Conservation (phyloP, 169 alveolate genomes). For the Eimeria necatrix region DNA sequence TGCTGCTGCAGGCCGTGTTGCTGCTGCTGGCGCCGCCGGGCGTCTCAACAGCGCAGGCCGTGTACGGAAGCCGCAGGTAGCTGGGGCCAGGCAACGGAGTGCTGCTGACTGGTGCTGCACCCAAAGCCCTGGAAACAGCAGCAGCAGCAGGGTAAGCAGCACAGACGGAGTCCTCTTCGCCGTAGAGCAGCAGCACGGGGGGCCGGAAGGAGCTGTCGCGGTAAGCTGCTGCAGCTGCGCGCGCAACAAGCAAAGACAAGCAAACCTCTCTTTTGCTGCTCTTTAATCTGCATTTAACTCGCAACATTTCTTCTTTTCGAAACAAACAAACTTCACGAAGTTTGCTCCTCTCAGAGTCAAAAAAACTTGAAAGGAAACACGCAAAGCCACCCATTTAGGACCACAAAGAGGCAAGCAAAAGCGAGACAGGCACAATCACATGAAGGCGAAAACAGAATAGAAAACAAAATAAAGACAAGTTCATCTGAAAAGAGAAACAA, state of each 20-base stretch:
- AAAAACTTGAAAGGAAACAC: too few species aligned
- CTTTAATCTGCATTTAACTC: too few species aligned
- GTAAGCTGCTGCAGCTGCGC: slow-evolving; percentile 22
- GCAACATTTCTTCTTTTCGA: too few species aligned
- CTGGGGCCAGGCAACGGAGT: not conserved
- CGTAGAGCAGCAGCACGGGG: slow-evolving; percentile 32
- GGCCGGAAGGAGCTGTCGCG: slow-evolving; percentile 24
- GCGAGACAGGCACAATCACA: too few species aligned
- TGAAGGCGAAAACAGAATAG: too few species aligned
- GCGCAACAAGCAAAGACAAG: not conserved
- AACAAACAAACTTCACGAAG: too few species aligned
- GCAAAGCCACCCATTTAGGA: not conserved
- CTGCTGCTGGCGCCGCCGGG: not conserved
- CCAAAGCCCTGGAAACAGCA: not conserved
- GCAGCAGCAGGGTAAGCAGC: not conserved
- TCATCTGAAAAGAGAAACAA: too few species aligned
- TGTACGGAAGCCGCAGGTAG: not conserved
- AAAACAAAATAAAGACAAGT: too few species aligned
- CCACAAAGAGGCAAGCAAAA: too few species aligned
- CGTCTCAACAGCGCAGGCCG: not conserved
- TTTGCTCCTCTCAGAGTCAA: too few species aligned
- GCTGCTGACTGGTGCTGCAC: not conserved
- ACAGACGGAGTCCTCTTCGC: slow-evolving; percentile 19
- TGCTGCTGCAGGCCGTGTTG: not conserved
- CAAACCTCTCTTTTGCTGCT: too few species aligned